Evolutionary conservation across 495 filamentous ascomycete genomes (phyloP).

Genomic region (Xylaria castorea): DNA sequence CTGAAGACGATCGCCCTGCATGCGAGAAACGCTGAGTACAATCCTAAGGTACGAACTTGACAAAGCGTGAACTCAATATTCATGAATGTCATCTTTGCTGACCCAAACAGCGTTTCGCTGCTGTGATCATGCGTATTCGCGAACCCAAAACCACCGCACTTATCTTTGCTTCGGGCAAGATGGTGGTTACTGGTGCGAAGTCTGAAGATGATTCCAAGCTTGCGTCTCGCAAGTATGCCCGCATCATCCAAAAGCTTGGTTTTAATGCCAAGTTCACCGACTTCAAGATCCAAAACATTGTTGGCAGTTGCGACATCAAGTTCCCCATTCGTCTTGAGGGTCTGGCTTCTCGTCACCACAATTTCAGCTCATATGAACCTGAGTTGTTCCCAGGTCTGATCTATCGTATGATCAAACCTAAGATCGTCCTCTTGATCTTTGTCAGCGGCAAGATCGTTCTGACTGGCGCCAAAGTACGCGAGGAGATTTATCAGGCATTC

Average conservation of each 20-base stretch:
- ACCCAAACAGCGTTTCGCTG: slow-evolving; percentile 89
- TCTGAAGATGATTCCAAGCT: slow-evolving; percentile 98
- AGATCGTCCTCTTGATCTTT: slow-evolving; percentile 99
- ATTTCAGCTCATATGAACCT: slow-evolving; percentile 98
- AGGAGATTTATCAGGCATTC: slow-evolving; percentile 98
- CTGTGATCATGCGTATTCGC: slow-evolving; percentile 99
- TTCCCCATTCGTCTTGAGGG: slow-evolving; percentile 98
- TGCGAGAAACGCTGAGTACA: slow-evolving; percentile 98
- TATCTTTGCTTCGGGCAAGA: slow-evolving; percentile 98
- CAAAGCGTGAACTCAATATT: slow-evolving; percentile 40
- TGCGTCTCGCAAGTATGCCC: slow-evolving; percentile 96
- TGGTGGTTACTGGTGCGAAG: slow-evolving; percentile 99
- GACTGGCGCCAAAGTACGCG: slow-evolving; percentile 96
- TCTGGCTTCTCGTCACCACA: slow-evolving; percentile 93
- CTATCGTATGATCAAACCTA: slow-evolving; percentile 99
- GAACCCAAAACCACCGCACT: slow-evolving; percentile 98
- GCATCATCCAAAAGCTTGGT: slow-evolving; percentile 99
- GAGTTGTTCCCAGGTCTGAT: slow-evolving; percentile 99
- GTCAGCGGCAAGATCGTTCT: slow-evolving; percentile 98
- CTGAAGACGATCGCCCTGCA: slow-evolving; percentile 99
- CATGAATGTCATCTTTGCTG: slow-evolving; percentile 53
- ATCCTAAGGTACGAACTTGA: slow-evolving; percentile 75
- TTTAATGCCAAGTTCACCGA: slow-evolving; percentile 99
- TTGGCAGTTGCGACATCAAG: slow-evolving; percentile 98
- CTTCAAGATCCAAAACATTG: slow-evolving; percentile 99